A percentile compares a stretch with the other conserved stretches of the same genome.
Conservation (phyloP, 176 grass and related monocot genomes). For the Musa troglodytarum region DNA sequence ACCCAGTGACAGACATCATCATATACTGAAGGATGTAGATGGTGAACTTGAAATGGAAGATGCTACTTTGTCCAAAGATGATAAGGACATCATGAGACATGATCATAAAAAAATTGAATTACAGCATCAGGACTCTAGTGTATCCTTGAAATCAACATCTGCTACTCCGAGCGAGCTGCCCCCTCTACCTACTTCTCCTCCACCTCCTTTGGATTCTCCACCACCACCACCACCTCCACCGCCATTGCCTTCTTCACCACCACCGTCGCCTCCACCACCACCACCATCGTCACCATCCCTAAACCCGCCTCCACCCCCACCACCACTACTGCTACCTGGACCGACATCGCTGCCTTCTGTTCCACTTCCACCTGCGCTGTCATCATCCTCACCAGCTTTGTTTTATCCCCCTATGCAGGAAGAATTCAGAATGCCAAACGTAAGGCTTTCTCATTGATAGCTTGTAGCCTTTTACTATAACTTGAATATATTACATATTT, state of each 20-base stretch:
- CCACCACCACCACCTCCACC: slow-evolving; percentile 47
- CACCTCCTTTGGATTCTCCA: slow-evolving; percentile 18
- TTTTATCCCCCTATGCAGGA: slow-evolving; percentile 46
- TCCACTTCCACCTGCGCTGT: slow-evolving; percentile 18
- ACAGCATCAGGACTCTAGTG: slow-evolving; percentile 5
- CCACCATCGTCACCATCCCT: slow-evolving; percentile 31
- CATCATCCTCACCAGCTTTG: slow-evolving; percentile 48
- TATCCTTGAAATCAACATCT: slow-evolving; percentile 23
- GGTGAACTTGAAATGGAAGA: slow-evolving; percentile 48
- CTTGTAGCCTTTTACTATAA: neutral
- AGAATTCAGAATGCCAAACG: slow-evolving; percentile 59
- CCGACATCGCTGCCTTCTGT: slow-evolving; percentile 30
- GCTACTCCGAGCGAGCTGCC: slow-evolving; percentile 40
- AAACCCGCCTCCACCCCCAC: slow-evolving; percentile 52
- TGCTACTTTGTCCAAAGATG: slow-evolving; percentile 31
- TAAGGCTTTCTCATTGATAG: slow-evolving; percentile 29
- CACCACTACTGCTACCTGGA: slow-evolving; percentile 42
- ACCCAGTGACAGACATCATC: slow-evolving; percentile 24
- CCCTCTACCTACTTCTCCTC: slow-evolving; percentile 21
- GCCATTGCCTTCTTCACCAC: slow-evolving; percentile 65
- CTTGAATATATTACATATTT: neutral
- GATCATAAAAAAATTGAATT: slow-evolving; percentile 11
- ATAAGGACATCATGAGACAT: slow-evolving; percentile 29
- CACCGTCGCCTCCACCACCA: slow-evolving; percentile 43
- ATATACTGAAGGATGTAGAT: slow-evolving; percentile 28